A percentile compares a stretch with the other conserved stretches of the same genome.
Evolutionary conservation across 1,284 basidiomycete species (phyloP).

Genomic region (Ganoderma leucocontextum): DNA sequence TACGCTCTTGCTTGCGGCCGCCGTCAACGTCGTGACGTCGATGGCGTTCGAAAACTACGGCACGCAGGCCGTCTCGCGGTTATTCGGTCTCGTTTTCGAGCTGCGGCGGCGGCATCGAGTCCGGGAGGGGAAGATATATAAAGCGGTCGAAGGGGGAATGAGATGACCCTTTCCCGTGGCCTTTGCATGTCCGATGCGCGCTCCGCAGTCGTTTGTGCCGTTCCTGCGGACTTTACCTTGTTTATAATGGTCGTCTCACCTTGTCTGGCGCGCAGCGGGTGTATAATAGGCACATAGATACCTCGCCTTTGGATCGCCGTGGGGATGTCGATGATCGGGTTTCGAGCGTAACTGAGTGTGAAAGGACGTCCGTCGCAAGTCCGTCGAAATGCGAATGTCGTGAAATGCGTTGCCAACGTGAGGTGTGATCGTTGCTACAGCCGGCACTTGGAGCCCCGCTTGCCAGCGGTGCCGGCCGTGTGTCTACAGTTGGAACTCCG

Average conservation of each 20-base stretch:
- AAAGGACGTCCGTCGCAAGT: neutral
- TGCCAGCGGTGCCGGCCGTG: neutral
- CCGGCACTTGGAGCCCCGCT: slow-evolving; percentile 20
- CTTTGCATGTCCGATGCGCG: neutral
- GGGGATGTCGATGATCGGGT: slow-evolving; percentile 31
- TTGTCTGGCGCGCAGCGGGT: slow-evolving; percentile 1
- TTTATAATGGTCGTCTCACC: neutral
- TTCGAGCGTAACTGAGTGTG: slow-evolving; percentile 11
- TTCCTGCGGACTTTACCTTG: neutral
- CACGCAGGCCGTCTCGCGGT: slow-evolving; percentile 63
- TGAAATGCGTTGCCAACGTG: slow-evolving; percentile 32
- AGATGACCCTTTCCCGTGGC: slow-evolving; percentile 34
- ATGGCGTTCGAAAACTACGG: slow-evolving; percentile 86
- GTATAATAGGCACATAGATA: slow-evolving; percentile 12
- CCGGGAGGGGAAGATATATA: slow-evolving; percentile 74
- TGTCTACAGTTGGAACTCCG: slow-evolving; percentile 8
- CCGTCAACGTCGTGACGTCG: slow-evolving; percentile 79
- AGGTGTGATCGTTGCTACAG: slow-evolving; percentile 31
- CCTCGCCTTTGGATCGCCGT: slow-evolving; percentile 11
- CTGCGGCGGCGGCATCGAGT: slow-evolving; percentile 57
- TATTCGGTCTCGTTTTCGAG: slow-evolving; percentile 58
- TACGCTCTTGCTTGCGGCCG: slow-evolving; percentile 75
- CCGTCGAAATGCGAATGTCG: slow-evolving; percentile 9
- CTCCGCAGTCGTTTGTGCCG: slow-evolving; percentile 3
- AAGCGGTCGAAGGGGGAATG: slow-evolving; percentile 75